Conservation (phyloP, 352 stramenopile genomes). For the Phytophthora parvispora region DNA sequence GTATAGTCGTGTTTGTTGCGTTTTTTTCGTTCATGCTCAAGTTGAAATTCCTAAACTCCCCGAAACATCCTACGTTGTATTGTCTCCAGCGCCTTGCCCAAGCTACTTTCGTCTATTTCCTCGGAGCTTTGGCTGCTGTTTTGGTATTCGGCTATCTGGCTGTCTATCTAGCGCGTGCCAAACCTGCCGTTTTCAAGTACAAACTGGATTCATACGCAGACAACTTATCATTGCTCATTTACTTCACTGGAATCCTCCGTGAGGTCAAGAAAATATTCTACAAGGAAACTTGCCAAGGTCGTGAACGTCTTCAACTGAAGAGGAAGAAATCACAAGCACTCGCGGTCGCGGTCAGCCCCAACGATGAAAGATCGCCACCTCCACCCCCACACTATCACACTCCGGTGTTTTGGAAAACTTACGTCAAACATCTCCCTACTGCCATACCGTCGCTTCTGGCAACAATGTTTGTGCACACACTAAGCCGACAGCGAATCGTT, state of each 20-base stretch:
- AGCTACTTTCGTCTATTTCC: background rate
- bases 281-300: slow-evolving; percentile 16
- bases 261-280: slow-evolving; percentile 6
- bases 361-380: no score
- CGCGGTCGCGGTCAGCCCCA: no score
- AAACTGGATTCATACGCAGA: slow-evolving; percentile 16
- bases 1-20: background rate
- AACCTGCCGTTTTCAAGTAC: background rate
- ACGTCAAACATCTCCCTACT: slow-evolving; percentile 18
- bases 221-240: background rate
- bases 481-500: slow-evolving; percentile 18
- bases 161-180: background rate
- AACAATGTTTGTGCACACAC: slow-evolving; percentile 29
- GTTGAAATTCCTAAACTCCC: slow-evolving; percentile 5
- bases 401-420: slow-evolving; percentile 15
- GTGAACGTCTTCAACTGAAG: background rate
- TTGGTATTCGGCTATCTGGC: background rate
- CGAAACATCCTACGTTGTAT: slow-evolving; percentile 10
- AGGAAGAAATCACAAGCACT: no score
- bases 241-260: slow-evolving; percentile 8
- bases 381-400: no score
- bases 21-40: background rate
- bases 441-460: slow-evolving; percentile 20
- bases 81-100: slow-evolving; percentile 12
- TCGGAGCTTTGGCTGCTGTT: background rate